phyloP scores from a whole-genome alignment of 2,329 filamentous ascomycete species.

The Cordyceps farinosa region DNA sequence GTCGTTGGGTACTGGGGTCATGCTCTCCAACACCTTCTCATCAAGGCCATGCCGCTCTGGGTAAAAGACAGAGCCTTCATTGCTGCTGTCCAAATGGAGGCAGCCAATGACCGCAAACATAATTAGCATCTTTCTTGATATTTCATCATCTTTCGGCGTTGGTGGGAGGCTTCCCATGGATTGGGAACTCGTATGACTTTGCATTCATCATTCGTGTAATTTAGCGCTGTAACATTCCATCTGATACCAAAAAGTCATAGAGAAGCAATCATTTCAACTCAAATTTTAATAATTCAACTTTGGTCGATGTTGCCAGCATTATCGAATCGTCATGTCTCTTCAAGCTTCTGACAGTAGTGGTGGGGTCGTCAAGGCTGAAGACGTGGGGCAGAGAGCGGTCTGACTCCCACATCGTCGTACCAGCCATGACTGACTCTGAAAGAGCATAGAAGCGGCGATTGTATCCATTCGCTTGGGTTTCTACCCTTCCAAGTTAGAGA shows the following conservation, averaged over 20 bases:
- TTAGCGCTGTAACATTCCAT: constrained; percentile 6
- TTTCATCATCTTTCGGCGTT: not conserved
- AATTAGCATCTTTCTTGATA: not conserved
- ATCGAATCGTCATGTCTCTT: not conserved
- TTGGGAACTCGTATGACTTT: not conserved
- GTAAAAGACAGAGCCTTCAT: constrained; percentile 16
- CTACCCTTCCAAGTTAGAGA: not conserved
- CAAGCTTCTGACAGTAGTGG: not conserved
- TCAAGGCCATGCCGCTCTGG: constrained; percentile 17
- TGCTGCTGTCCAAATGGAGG: constrained; percentile 6
- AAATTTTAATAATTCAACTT: not conserved
- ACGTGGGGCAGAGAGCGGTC: constrained; percentile 15
- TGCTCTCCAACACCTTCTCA: constrained; percentile 19
- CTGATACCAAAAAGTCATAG: constrained; percentile 10
- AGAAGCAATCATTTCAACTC: not conserved
- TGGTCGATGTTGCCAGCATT: not conserved
- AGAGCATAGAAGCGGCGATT: not conserved
- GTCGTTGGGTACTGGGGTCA: constrained; percentile 22
- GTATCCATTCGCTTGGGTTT: not conserved
- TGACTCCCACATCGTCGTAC: constrained; percentile 7
- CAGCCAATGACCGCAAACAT: constrained; percentile 8
- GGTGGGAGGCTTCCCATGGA: not conserved
- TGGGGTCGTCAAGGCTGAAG: not conserved
- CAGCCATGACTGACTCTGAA: not conserved
- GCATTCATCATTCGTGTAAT: constrained; percentile 6